Base-by-base conservation (phyloP, 768 basidiomycete genomes). In the Lentinula sp. region DNA sequence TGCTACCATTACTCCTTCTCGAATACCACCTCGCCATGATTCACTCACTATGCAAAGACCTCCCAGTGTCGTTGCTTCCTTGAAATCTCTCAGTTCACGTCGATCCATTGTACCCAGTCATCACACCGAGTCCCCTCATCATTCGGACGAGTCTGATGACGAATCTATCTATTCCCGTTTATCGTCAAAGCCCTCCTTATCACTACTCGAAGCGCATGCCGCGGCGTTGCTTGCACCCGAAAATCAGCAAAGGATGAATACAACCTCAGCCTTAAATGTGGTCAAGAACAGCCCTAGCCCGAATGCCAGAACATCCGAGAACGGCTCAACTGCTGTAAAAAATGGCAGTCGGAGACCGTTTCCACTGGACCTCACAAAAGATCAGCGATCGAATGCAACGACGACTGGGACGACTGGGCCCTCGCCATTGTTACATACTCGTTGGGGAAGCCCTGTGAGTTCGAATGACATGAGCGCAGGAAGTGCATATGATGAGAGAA, bases 371-470 rank as follows among this genome's bases (percentile, higher is more conserved):
- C 55, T 56, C 11, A 56, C 55, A 9, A 56, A 56, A 21, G 55
- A 56, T 32, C 55, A 56, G n/a, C 55, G 55, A 23, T 9, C 55
- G 7, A 28, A 18, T 28, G 31, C 18, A 4, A 31, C 21, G 11
- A 52, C 59, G 16, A 21, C 37, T 52, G 49, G 39, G 13, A 50
- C 31, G 46, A 31, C 28, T 16, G 49, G 50, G 8, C 69, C 67
- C 43, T 74, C 76, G 4, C 76, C 76, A 0, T 70, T 79, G 11
- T 68, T 77, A 1, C 75, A 78, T 60, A 77, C 78, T 21, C 71
- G 66, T 6, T 78, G 75, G 76, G 75, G 70, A 4, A 73, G 75
- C 28, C 72, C 76, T 0, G 51, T 71, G 1, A 68, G 68, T 4
- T 75, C 75, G 11, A 49, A 49, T 23, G 59, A 48, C 21, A 31